phyloP scores from a whole-genome alignment of 345 rosid genomes.

The Camelina hispida region DNA sequence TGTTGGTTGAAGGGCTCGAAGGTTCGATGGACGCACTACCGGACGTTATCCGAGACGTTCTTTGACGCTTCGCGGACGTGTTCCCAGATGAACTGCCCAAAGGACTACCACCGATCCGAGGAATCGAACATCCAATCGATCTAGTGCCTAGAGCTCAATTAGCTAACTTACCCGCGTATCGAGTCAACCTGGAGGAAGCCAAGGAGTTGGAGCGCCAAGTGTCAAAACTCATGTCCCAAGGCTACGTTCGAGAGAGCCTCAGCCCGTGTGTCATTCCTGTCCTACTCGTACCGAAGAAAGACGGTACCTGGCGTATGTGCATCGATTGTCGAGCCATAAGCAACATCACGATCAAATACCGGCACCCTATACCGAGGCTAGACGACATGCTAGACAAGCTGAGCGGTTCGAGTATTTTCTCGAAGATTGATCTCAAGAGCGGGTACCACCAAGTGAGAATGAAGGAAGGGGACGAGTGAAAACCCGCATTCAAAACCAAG shows the following conservation, averaged over 20 bases:
- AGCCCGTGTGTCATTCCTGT: accelerated
- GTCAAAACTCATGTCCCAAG: not conserved
- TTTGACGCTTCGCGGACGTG: not conserved
- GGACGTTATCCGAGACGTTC: not conserved
- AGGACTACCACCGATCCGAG: too few species aligned
- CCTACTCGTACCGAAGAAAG: not conserved
- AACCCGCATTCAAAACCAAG: not conserved
- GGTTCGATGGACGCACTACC: too few species aligned
- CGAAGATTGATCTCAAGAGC: accelerated
- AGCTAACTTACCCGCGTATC: too few species aligned
- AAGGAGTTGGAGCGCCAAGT: too few species aligned
- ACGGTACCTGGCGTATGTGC: not conserved
- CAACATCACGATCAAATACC: not conserved
- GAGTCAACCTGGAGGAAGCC: too few species aligned
- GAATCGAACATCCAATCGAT: too few species aligned
- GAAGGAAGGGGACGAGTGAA: not conserved
- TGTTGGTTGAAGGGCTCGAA: not conserved
- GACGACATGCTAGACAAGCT: not conserved
- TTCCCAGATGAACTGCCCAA: accelerated
- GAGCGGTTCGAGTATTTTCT: accelerated
- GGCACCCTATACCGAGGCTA: accelerated
- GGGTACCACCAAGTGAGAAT: not conserved
- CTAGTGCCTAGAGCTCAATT: too few species aligned
- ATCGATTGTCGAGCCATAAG: not conserved
- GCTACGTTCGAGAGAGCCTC: not conserved